Evolutionary conservation across 352 stramenopile genomes (phyloP), one percentile per base, ranked within the genome.

Genomic region (Phytophthora palmivora): DNA sequence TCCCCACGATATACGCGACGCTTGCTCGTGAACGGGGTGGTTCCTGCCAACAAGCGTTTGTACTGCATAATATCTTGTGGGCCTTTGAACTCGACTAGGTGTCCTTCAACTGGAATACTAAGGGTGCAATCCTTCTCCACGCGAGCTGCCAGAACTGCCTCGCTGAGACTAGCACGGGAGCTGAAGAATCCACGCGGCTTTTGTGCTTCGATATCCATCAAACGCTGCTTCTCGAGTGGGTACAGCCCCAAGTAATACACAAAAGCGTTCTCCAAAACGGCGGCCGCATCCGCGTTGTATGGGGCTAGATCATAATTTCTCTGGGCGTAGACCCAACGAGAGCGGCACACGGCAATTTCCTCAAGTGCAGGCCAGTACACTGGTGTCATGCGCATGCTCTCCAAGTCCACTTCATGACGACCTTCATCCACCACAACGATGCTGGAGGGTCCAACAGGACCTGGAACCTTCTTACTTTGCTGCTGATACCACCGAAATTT

Each of bases 361-460:
- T 93, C 86, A 4, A 93, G 54, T 6, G 74, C 67, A 6, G 75
- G 69, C 88, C 88, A 96, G 48, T 95, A 96, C 44, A 96, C 82
- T 0, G 84, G 82, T 38, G 46, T 89, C 82, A 95, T 94, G 12
- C 67, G 67, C 84, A 94, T 92, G 1, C 67, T 82, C 24, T 91
- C 82, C 28, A 96, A 49, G 33, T 84, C 81, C 11, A 96, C 88
- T 52, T 95, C 84, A 56, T 92, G 74, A 7, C 86, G 82, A 5
- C 88, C 88, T 84, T 94, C 80, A 48, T 96, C 86, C 0, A 96
- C 88, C 4, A 92, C 18, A 7, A 96, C 88, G 21, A 91, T 72
- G 12, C 72, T 74, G 9, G 77, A 76, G 22, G 80, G 80, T 24
- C 53, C 30, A 5, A 59, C 32, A 15, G 86, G 82, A 4, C 76